Conservation (phyloP, 305 asterid species). For the Fraxinus sp. region DNA sequence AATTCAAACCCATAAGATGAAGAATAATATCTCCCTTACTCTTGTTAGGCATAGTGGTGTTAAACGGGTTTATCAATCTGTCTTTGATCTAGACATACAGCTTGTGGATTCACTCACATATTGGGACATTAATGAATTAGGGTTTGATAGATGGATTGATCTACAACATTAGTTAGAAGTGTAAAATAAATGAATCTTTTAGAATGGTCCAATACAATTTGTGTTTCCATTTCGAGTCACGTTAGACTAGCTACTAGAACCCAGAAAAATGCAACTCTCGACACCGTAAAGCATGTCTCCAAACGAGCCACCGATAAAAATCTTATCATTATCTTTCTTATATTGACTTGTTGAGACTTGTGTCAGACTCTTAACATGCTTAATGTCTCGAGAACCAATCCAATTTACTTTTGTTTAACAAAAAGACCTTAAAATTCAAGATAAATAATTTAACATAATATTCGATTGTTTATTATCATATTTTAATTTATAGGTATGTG, state of each 20-base stretch:
- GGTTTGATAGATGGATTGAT: no score
- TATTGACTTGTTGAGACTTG: background rate
- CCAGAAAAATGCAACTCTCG: background rate
- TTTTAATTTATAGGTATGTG: background rate
- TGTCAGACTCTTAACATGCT: background rate
- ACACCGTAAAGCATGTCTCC: background rate
- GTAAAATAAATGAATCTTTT: background rate
- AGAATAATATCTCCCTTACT: background rate
- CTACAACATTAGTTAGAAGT: background rate
- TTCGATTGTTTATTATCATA: background rate
- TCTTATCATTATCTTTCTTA: background rate
- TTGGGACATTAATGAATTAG: no score
- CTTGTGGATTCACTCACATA: background rate
- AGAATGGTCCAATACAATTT: background rate
- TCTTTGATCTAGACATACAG: background rate
- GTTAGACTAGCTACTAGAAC: background rate
- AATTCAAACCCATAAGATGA: background rate
- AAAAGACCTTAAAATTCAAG: background rate
- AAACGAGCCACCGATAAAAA: background rate
- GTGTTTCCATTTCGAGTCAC: background rate
- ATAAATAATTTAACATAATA: background rate
- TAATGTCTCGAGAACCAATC: background rate
- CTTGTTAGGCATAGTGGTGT: background rate
- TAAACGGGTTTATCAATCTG: no score
- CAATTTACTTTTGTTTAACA: background rate